These are phyloP conservation scores for Pulveroboletus sp. DNA, from an alignment of 768 basidiomycete species.

Conservation along the genomic window DNA sequence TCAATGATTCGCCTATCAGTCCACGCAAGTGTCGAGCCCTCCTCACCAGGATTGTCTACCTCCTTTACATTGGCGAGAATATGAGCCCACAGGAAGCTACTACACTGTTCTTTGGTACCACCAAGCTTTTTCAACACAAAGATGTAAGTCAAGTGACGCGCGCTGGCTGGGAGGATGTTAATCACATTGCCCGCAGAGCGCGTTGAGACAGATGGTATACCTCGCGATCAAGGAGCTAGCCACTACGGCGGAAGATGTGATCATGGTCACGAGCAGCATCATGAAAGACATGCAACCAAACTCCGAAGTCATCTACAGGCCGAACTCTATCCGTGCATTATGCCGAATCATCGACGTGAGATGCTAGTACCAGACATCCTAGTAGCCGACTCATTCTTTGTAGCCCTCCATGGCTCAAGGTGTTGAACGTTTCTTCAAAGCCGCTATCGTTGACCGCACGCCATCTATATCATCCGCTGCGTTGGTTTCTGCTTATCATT, in stretches of 20 bases:
- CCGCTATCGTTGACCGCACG: conserved; percentile 96
- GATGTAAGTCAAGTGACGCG: conserved; percentile 62
- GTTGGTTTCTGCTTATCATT: conserved; percentile 94
- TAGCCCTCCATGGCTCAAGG: conserved; percentile 99
- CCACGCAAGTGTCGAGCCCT: conserved; percentile 95
- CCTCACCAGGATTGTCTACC: conserved; percentile 92
- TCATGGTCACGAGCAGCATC: conserved; percentile 99
- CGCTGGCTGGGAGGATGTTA: neutral
- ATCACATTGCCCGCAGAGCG: conserved; percentile 53
- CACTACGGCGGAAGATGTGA: conserved; percentile 94
- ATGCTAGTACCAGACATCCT: conserved; percentile 35
- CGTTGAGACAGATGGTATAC: conserved; percentile 96
- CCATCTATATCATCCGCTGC: conserved; percentile 95
- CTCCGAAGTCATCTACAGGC: conserved; percentile 96
- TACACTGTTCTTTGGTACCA: conserved; percentile 96
- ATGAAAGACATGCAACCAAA: conserved; percentile 99
- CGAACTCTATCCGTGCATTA: conserved; percentile 94
- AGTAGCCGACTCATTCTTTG: conserved; percentile 1
- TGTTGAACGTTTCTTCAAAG: conserved; percentile 98
- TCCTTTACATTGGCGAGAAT: conserved; percentile 93
- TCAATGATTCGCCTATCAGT: conserved; percentile 99
- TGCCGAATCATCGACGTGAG: conserved; percentile 96
- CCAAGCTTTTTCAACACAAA: conserved; percentile 98
- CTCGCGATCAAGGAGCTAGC: conserved; percentile 97
- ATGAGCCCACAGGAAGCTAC: conserved; percentile 96